Base-by-base conservation (phyloP, 2,329 filamentous ascomycete genomes). In the Plenodomus biglobosus region DNA sequence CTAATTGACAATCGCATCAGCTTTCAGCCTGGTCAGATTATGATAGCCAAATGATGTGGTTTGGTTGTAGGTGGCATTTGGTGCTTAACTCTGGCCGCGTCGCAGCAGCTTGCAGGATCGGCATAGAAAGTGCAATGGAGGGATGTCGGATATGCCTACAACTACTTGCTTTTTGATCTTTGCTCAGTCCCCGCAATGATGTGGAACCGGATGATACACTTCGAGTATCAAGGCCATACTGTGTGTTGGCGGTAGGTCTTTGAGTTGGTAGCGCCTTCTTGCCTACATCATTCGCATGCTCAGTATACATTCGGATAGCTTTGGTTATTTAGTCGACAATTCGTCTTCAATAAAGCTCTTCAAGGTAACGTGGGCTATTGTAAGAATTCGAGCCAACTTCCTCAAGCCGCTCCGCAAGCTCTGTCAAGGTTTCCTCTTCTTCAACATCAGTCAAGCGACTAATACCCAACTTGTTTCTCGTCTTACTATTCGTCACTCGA, bases 1-100 rank as follows among this genome's bases (percentile, higher is more conserved):
- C 62, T 66, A n/a, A 36, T 67, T 71, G 10, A 72, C 63, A 17
- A 72, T 70, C 10, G 67, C 67, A 36, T 70, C 69, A 0, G 70
- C 67, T 19, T 61, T 56, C 3, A 72, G 24, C n/a, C 53, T 57
- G 0, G 66, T 70, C 6, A 72, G 42, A 22, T 71, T 65, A 39
- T 67, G 53, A 36, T 55, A 56, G 32, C 61, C 61, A 32, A 70
- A 62, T 1, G 64, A 67, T 15, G 71, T 56, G 5, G 64, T 52
- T 16, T 53, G 53, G 10, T 71, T 71, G 52, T 69, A 65, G 1
- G 46, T 19, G 46, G 65, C 62, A 18, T 66, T 69, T 2, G 66
- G 61, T 8, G 54, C 51, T 22, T 62, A 67, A 39, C 58, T 68
- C 38, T 62, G 65, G 38, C 64, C 63, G 11, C 53, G 48, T 18